These are phyloP conservation scores for Acacia concinna DNA, from an alignment of 331 rosid genomes.

Conservation along the genomic window DNA sequence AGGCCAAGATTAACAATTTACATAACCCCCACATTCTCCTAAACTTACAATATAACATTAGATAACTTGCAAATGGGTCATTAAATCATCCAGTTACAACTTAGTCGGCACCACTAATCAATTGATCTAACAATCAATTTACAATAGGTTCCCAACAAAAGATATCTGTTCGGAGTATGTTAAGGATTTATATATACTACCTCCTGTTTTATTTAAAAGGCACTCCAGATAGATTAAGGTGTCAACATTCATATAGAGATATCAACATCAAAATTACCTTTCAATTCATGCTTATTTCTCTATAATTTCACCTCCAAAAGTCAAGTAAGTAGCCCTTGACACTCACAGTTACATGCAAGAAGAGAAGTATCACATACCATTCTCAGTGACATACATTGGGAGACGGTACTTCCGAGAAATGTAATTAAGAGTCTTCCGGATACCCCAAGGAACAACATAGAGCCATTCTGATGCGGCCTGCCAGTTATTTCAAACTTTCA, in stretches of 20 bases:
- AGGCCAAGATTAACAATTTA: not conserved
- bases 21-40: not conserved
- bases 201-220: not conserved
- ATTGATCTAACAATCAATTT: not conserved
- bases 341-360: not conserved
- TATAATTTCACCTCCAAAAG: not conserved
- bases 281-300: not conserved
- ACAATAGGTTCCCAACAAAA: not conserved
- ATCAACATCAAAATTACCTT: not conserved
- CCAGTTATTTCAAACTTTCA: slow-evolving; percentile 29
- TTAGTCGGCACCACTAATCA: not conserved
- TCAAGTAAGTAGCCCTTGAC: not conserved
- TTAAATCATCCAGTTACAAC: not conserved
- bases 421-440: slow-evolving; percentile 70
- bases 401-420: slow-evolving; percentile 62
- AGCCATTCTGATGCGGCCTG: slow-evolving; percentile 99
- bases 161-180: not conserved
- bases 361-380: slow-evolving; percentile 52
- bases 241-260: not conserved
- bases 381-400: slow-evolving; percentile 74
- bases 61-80: not conserved
- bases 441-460: slow-evolving; percentile 95
- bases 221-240: not conserved
- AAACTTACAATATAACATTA: not conserved
- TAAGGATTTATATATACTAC: not conserved